phyloP scores from a whole-genome alignment of 1,284 basidiomycete genomes.

The Leucoagaricus sp. region DNA sequence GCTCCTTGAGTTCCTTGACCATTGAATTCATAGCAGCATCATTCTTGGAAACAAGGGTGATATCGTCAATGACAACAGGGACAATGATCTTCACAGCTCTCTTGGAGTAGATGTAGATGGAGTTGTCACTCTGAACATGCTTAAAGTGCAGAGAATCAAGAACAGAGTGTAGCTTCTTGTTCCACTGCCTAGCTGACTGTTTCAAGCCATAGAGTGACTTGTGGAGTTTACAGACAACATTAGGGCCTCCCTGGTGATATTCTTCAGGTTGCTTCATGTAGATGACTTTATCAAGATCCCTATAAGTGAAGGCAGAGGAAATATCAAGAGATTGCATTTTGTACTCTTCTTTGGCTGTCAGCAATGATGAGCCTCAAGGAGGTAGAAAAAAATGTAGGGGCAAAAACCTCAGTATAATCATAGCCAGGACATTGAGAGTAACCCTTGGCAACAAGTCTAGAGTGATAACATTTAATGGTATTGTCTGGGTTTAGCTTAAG shows the following conservation, averaged over 20 bases:
- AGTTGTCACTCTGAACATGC: too few relatives aligned
- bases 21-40: neutral
- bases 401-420: slow-evolving; percentile 1
- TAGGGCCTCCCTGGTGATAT: neutral
- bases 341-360: neutral
- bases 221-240: neutral
- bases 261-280: neutral
- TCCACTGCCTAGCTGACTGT: too few relatives aligned
- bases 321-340: neutral
- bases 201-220: neutral
- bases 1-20: neutral
- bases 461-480: slow-evolving; percentile 1
- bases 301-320: neutral
- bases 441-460: slow-evolving; percentile 3
- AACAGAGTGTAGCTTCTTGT: too few relatives aligned
- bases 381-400: neutral
- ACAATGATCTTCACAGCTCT: neutral
- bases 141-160: too few relatives aligned
- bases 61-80: too few relatives aligned
- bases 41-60: slow-evolving; percentile 1
- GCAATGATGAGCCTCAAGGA: neutral
- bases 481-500: slow-evolving; percentile 2
- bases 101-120: neutral
- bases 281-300: neutral
- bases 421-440: slow-evolving; percentile 3